Percentiles rank a stretch among this genome's conserved stretches.
phyloP scores from a whole-genome alignment of 257 asterid species.

The Echium plantagineum region DNA sequence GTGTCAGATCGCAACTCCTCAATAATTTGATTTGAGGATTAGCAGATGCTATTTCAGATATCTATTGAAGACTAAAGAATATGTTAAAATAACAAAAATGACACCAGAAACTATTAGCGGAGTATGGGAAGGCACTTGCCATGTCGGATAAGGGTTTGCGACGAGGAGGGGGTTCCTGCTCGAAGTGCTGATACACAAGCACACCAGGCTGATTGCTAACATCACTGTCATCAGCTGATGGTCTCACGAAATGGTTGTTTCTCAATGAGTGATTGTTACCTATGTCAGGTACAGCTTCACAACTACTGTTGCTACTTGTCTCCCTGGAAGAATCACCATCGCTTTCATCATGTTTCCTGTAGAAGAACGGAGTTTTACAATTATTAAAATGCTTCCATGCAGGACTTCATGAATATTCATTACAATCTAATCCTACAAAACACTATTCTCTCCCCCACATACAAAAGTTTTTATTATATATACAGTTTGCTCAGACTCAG shows the following conservation, averaged over 20 bases:
- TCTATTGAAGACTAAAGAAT: constrained; percentile 28
- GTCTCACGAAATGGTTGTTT: constrained; percentile 22
- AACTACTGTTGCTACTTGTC: constrained; percentile 59
- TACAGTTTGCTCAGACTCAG: too few relatives aligned
- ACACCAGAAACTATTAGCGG: not conserved
- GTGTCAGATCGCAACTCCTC: constrained; percentile 75
- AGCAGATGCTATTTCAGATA: constrained; percentile 43
- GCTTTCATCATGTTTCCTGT: constrained; percentile 78
- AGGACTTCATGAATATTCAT: not conserved
- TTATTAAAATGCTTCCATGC: not conserved
- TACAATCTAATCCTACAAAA: not conserved
- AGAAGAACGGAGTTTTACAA: constrained; percentile 3
- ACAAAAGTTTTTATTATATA: too few relatives aligned
- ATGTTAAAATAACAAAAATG: constrained; percentile 4
- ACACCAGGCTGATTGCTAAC: constrained; percentile 47
- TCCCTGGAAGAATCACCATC: constrained; percentile 73
- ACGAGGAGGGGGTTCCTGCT: constrained; percentile 58
- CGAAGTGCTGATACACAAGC: constrained; percentile 63
- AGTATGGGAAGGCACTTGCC: constrained; percentile 30
- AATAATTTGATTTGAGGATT: constrained; percentile 47
- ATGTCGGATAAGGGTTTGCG: constrained; percentile 86
- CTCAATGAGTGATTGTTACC: constrained; percentile 24
- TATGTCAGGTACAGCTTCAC: constrained; percentile 40
- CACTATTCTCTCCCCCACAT: too few relatives aligned
- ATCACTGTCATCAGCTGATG: constrained; percentile 37